Conservation (phyloP, 805 yeast species). For the Jamesozyma gamospora region DNA sequence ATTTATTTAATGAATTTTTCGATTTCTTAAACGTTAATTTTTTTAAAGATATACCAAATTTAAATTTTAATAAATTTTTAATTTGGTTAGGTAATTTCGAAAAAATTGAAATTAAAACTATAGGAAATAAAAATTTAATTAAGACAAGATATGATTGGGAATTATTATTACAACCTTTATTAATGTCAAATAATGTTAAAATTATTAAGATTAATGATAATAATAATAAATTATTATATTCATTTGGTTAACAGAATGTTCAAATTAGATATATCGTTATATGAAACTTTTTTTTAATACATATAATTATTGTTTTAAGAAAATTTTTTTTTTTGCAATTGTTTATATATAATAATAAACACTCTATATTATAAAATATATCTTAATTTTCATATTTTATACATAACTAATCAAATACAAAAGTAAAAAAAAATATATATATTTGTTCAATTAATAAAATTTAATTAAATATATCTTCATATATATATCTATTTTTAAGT, state of each 20-base stretch:
- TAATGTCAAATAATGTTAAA: slow-evolving; percentile 27
- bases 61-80: slow-evolving; percentile 30
- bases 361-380: no score
- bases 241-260: slow-evolving; percentile 25
- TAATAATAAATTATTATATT: slow-evolving; percentile 36
- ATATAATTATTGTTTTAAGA: background rate
- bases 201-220: slow-evolving; percentile 27
- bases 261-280: no score
- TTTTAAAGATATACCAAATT: slow-evolving; percentile 30
- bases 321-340: no score
- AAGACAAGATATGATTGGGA: slow-evolving; percentile 34
- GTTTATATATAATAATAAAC: no score
- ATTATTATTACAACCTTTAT: slow-evolving; percentile 27
- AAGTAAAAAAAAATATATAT: no score
- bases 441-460: no score
- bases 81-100: slow-evolving; percentile 24
- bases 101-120: slow-evolving; percentile 30
- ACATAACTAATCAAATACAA: no score
- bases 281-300: background rate
- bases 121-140: slow-evolving; percentile 29
- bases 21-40: slow-evolving; percentile 19
- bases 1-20: slow-evolving; percentile 13
- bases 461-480: no score
- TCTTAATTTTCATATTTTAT: no score
- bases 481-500: no score